Percentiles rank a stretch among this genome's conserved stretches.
Conservation (phyloP, 2,329 filamentous ascomycete genomes). For the Cladophialophora yegresii region DNA sequence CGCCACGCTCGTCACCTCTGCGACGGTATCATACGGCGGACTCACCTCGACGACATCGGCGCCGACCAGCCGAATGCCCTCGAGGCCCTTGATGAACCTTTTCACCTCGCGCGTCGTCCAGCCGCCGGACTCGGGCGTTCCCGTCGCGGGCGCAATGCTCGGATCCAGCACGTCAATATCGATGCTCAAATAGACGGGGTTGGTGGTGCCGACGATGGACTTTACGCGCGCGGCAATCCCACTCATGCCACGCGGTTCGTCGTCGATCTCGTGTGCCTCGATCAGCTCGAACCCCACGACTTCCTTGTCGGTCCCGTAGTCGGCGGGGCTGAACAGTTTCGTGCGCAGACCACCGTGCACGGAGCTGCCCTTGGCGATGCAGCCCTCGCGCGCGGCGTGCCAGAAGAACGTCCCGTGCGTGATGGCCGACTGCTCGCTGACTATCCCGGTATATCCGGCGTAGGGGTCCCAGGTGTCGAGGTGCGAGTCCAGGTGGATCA, state of each 20-base stretch:
- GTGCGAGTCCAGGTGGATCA: slow-evolving; percentile 65
- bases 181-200: slow-evolving; percentile 40
- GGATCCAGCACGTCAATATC: slow-evolving; percentile 43
- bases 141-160: slow-evolving; percentile 42
- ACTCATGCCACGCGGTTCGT: slow-evolving; percentile 64
- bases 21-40: slow-evolving; percentile 36
- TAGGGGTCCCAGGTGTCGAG: slow-evolving; percentile 73
- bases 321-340: slow-evolving; percentile 72
- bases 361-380: slow-evolving; percentile 78
- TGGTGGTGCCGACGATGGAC: slow-evolving; percentile 67
- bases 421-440: slow-evolving; percentile 71
- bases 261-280: slow-evolving; percentile 70
- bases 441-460: slow-evolving; percentile 75
- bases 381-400: slow-evolving; percentile 74
- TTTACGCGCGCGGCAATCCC: slow-evolving; percentile 79
- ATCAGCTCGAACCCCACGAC: slow-evolving; percentile 78
- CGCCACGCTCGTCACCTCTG: slow-evolving; percentile 39
- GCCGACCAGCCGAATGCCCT: slow-evolving; percentile 36
- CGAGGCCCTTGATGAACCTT: slow-evolving; percentile 35
- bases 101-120: slow-evolving; percentile 38
- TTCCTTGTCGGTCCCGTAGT: slow-evolving; percentile 83
- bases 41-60: slow-evolving; percentile 39
- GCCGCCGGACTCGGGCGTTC: slow-evolving; percentile 37
- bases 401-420: slow-evolving; percentile 92
- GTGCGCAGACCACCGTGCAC: slow-evolving; percentile 87